A percentile compares a stretch with the other conserved stretches of the same genome.
These are phyloP conservation scores for Mangifera indica DNA, from an alignment of 345 rosid species.

Conservation along the genomic window DNA sequence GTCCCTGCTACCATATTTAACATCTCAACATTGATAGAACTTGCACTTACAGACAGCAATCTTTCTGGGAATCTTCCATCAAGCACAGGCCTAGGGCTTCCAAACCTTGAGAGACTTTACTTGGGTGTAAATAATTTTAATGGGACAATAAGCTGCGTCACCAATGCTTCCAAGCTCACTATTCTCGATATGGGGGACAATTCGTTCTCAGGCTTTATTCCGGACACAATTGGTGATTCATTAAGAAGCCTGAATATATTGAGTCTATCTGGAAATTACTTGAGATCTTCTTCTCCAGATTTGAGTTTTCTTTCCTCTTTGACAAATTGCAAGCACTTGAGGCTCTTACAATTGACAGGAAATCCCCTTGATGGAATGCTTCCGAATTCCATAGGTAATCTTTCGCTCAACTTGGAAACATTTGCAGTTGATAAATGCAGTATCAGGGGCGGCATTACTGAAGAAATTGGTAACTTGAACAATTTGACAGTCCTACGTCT, in stretches of 20 bases:
- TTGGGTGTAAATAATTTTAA: not conserved
- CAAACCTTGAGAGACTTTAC: slow-evolving; percentile 1
- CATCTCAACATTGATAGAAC: not conserved
- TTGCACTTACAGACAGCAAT: not conserved
- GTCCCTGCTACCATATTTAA: slow-evolving; percentile 14
- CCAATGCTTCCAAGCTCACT: slow-evolving; percentile 14
- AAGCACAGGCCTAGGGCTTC: not conserved
- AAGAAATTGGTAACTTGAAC: slow-evolving; percentile 16
- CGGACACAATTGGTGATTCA: slow-evolving; percentile 4
- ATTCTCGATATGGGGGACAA: not conserved
- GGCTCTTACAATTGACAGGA: not conserved
- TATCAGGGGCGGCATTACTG: slow-evolving; percentile 12
- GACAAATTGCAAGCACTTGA: slow-evolving; percentile 11
- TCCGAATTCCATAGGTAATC: slow-evolving; percentile 15
- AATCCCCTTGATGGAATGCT: slow-evolving; percentile 15
- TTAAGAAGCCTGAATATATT: slow-evolving; percentile 14
- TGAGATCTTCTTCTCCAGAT: slow-evolving; percentile 2
- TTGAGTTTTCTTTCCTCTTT: slow-evolving; percentile 17
- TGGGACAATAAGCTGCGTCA: slow-evolving; percentile 8
- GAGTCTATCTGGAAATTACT: not conserved
- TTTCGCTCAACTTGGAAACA: not conserved
- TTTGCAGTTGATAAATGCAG: not conserved
- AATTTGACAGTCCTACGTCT: slow-evolving; percentile 2
- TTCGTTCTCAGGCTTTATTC: slow-evolving; percentile 24
- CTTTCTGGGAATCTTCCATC: slow-evolving; percentile 6